Evolutionary conservation across 2,329 filamentous ascomycete genomes (phyloP), one percentile per base, ranked within the genome.

Genomic region (Claviceps africana): DNA sequence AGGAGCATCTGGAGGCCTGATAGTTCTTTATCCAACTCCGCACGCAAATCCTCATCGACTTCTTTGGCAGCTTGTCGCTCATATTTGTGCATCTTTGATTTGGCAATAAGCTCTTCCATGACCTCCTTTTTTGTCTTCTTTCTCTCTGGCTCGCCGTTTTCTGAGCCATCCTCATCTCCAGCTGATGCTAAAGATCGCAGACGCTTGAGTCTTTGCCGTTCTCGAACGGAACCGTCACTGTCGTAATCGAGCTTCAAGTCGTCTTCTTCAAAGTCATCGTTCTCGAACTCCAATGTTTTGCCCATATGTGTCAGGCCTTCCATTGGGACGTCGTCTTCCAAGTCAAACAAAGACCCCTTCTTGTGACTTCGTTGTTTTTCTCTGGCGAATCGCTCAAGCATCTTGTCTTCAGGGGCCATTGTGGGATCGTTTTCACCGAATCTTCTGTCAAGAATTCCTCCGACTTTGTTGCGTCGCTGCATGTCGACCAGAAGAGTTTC

Each of bases 81-180:
- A 63, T 91, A 90, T 70, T 95, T 97, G 76, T 96, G 79, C 56
- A 87, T 76, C 65, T 98, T 98, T 1, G 91, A 97, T 69, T 98
- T 98, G 55, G 90, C 88, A 58, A 98, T 96, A 55, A 98, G 78
- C 67, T 98, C 94, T 62, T 95, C 86, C 88, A 97, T 96, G 48
- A 98, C 87, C 67, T 98, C 93, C 51, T 93, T 86, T 70, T 96
- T 97, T 3, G 84, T 84, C 72, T 96, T 98, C 68, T 95, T 96
- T 54, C 85, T 79, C 60, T 91, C 85, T 0, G 88, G 89, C 56
- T 83, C 72, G 21, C 74, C 74, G 37, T 75, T 74, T 5, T 70
- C 71, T 19, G 44, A 35, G 0, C 73, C 73, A 6, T 72, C 73
- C 3, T 70, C 72, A 49, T 74, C 71, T 1, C 70, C 75, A 31